These are phyloP conservation scores for Dalbergia oliveri DNA, from an alignment of 306 rosid genomes.

Conservation along the genomic window DNA sequence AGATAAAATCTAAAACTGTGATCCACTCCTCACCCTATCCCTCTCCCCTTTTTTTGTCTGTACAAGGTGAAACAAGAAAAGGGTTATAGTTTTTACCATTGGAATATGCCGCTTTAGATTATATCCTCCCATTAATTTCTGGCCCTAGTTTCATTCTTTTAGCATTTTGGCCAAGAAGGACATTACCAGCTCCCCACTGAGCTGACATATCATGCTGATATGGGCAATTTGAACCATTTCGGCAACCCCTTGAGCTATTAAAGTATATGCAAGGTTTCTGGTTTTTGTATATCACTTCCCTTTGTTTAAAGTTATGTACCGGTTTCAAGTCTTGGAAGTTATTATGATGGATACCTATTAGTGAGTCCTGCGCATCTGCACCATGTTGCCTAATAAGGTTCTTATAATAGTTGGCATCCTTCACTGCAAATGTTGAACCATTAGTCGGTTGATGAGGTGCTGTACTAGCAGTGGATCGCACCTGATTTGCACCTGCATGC, in stretches of 20 bases:
- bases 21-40: background rate
- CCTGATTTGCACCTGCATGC: constrained; percentile 41
- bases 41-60: background rate
- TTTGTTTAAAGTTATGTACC: constrained; percentile 49
- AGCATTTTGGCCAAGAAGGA: constrained; percentile 46
- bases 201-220: constrained; percentile 57
- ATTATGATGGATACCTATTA: constrained; percentile 52
- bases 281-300: constrained; percentile 53
- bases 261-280: constrained; percentile 69
- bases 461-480: constrained; percentile 33
- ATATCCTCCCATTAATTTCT: constrained; percentile 47
- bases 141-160: constrained; percentile 66
- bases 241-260: constrained; percentile 67
- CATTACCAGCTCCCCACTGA: constrained; percentile 43
- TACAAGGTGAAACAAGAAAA: constrained; percentile 1
- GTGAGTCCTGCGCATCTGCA: constrained; percentile 53
- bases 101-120: background rate
- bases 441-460: constrained; percentile 39
- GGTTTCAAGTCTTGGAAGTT: constrained; percentile 51
- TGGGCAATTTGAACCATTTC: constrained; percentile 66
- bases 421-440: constrained; percentile 42
- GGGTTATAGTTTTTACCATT: constrained; percentile 12
- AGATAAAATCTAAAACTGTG: background rate
- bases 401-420: constrained; percentile 74
- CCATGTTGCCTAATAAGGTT: constrained; percentile 73